These are phyloP conservation scores for Diversispora eburnea DNA, from an alignment of 192 early-diverging fungal genomes.

Conservation along the genomic window DNA sequence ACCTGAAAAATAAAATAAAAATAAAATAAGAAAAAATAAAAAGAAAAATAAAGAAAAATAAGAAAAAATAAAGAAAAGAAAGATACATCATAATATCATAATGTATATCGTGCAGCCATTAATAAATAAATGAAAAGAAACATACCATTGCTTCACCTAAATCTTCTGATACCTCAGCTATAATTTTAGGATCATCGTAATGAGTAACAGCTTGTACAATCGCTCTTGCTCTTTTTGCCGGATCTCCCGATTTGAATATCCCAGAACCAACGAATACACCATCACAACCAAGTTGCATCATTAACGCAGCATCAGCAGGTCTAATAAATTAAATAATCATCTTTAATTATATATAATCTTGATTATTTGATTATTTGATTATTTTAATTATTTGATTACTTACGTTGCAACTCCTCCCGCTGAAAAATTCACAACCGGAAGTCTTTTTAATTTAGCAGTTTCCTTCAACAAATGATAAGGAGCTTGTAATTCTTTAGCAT, in stretches of 20 bases:
- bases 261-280: constrained; percentile 98
- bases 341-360: neutral
- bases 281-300: constrained; percentile 99
- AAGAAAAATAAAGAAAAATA: neutral
- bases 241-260: constrained; percentile 94
- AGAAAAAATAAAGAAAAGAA: too few species aligned
- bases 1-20: constrained; percentile 3
- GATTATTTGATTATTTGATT: too few species aligned
- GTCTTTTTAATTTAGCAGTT: constrained; percentile 77
- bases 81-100: neutral
- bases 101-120: neutral
- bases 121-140: constrained; percentile 52
- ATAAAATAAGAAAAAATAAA: too few species aligned
- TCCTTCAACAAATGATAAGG: constrained; percentile 89
- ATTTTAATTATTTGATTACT: neutral
- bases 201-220: constrained; percentile 97
- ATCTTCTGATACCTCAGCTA: constrained; percentile 86
- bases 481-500: constrained; percentile 94
- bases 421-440: constrained; percentile 98
- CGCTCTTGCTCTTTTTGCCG: constrained; percentile 90
- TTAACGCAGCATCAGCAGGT: constrained; percentile 96
- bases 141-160: constrained; percentile 98
- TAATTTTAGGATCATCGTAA: constrained; percentile 83
- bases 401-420: constrained; percentile 92
- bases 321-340: neutral